phyloP scores from a whole-genome alignment of 805 yeast genomes.

The Dipodascopsis uninucleata region DNA sequence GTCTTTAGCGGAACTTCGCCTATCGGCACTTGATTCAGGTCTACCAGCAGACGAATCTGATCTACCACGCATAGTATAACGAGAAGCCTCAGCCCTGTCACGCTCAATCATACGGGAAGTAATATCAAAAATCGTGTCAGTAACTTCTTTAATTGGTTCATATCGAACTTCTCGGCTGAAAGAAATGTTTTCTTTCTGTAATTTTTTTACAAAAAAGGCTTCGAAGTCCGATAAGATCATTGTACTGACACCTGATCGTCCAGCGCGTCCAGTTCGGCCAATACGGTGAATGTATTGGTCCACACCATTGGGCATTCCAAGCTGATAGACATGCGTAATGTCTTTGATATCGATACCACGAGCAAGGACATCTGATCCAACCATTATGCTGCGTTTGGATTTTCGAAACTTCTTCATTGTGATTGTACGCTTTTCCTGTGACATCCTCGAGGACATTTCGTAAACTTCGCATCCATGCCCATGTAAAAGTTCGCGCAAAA shows the following conservation, averaged over 20 bases:
- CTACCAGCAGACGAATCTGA: too few relatives aligned
- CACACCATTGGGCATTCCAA: conserved; percentile 68
- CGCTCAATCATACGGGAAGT: too few relatives aligned
- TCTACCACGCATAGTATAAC: too few relatives aligned
- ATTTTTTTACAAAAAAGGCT: conserved; percentile 48
- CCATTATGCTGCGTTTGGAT: conserved; percentile 52
- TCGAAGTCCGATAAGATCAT: conserved; percentile 58
- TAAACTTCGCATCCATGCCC: conserved; percentile 15
- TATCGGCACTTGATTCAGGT: too few relatives aligned
- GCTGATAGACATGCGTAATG: conserved; percentile 79
- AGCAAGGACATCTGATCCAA: conserved; percentile 91
- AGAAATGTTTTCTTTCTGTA: conserved; percentile 37
- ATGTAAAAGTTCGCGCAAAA: conserved; percentile 4
- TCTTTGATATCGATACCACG: conserved; percentile 94
- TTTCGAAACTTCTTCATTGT: conserved; percentile 53
- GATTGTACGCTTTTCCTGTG: conserved; percentile 64
- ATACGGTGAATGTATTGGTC: conserved; percentile 88
- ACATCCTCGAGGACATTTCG: conserved; percentile 65
- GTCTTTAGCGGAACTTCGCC: too few relatives aligned
- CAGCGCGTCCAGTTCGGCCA: conserved; percentile 96
- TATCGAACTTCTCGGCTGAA: conserved; percentile 10
- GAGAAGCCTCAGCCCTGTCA: too few relatives aligned
- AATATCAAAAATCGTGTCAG: too few relatives aligned
- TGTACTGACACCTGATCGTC: conserved; percentile 68
- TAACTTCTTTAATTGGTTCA: background rate